phyloP scores from a whole-genome alignment of 176 grass and related monocot genomes.

The Carex pumila region DNA sequence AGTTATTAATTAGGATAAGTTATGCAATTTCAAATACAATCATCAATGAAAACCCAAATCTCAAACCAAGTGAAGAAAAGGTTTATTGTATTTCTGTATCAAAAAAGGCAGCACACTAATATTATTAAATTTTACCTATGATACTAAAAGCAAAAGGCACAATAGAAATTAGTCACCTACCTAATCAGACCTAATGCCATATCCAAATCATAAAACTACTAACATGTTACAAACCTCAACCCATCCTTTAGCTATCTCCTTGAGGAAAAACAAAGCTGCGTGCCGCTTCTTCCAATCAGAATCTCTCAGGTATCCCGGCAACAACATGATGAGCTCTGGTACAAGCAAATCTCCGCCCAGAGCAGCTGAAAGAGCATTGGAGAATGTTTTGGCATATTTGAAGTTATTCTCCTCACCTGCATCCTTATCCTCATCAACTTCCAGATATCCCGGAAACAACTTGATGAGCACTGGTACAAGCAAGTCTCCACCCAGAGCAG shows the following conservation, averaged over 20 bases:
- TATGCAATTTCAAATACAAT: too few relatives aligned
- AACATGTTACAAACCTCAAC: slow-evolving; percentile 42
- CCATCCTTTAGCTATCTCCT: slow-evolving; percentile 83
- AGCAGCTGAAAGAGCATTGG: slow-evolving; percentile 60
- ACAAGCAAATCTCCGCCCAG: slow-evolving; percentile 78
- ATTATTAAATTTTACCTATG: not conserved
- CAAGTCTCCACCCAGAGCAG: slow-evolving; percentile 73
- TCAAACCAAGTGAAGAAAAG: too few relatives aligned
- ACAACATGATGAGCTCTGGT: slow-evolving; percentile 61
- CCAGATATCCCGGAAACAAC: slow-evolving; percentile 57
- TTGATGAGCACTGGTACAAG: slow-evolving; percentile 71
- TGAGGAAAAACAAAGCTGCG: slow-evolving; percentile 70
- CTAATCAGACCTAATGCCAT: not conserved
- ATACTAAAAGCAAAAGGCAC: not conserved
- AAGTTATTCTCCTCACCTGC: slow-evolving; percentile 36
- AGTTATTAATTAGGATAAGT: too few relatives aligned
- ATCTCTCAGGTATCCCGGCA: slow-evolving; percentile 54
- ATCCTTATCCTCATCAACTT: slow-evolving; percentile 61
- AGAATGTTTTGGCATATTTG: slow-evolving; percentile 49
- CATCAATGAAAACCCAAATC: too few relatives aligned
- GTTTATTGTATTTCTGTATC: not conserved
- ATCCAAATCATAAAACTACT: not conserved
- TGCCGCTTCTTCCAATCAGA: slow-evolving; percentile 94
- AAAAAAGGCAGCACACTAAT: not conserved
- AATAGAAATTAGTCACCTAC: not conserved